phyloP scores from a whole-genome alignment of 2,329 filamentous ascomycete species.

The Albophoma yamanashiensis region DNA sequence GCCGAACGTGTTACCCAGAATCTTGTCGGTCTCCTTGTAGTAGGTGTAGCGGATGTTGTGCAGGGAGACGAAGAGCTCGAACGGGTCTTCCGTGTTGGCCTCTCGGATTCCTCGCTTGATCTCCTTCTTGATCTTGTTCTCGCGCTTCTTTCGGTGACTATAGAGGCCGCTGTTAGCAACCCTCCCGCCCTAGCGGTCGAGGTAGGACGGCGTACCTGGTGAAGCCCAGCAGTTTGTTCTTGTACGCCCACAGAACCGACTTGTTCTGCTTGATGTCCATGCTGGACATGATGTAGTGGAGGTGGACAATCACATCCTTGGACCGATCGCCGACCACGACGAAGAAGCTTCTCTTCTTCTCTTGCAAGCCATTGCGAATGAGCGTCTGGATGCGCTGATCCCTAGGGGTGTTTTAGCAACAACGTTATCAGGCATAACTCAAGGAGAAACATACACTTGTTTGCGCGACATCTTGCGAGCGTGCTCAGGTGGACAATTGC shows the following conservation, averaged over 20 bases:
- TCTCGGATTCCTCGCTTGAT: conserved; percentile 92
- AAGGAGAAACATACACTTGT: conserved; percentile 30
- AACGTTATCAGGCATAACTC: not conserved
- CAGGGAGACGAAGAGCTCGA: conserved; percentile 92
- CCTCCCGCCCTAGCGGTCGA: not conserved
- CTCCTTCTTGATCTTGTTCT: conserved; percentile 97
- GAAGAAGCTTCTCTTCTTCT: conserved; percentile 98
- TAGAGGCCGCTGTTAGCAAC: not conserved
- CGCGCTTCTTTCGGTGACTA: conserved; percentile 92
- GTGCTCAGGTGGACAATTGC: conserved; percentile 14
- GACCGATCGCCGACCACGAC: conserved; percentile 84
- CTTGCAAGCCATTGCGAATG: conserved; percentile 82
- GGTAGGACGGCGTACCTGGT: conserved; percentile 44
- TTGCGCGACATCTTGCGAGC: conserved; percentile 46
- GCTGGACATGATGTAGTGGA: conserved; percentile 83
- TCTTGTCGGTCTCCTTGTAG: conserved; percentile 99
- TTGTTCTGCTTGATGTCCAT: conserved; percentile 85
- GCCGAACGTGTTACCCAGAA: conserved; percentile 93
- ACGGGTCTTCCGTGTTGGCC: conserved; percentile 84
- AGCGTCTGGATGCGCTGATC: conserved; percentile 86
- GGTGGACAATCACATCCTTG: conserved; percentile 93
- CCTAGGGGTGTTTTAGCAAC: conserved; percentile 28
- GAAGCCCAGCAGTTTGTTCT: conserved; percentile 92
- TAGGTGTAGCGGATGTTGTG: conserved; percentile 98
- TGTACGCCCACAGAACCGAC: conserved; percentile 96